phyloP scores from a whole-genome alignment of 1,284 basidiomycete genomes.

The Trichosporon faecale region DNA sequence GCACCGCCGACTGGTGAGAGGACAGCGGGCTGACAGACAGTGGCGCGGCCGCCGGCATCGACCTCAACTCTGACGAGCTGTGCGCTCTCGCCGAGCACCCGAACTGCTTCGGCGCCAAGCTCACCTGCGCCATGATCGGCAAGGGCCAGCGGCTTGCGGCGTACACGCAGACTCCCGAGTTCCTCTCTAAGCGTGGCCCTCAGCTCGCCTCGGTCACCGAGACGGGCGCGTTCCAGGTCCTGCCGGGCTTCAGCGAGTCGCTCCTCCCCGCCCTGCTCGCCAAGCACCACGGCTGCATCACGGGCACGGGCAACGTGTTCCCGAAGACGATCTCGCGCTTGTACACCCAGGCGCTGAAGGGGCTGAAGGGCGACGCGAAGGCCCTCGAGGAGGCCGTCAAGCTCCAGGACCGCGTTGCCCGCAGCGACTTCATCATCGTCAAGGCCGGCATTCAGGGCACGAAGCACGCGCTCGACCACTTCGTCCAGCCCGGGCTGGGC shows the following conservation, averaged over 20 bases:
- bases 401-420: constrained; percentile 66
- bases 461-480: constrained; percentile 65
- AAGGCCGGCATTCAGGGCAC: constrained; percentile 59
- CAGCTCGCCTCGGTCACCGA: constrained; percentile 31
- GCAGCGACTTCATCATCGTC: constrained; percentile 68
- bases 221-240: constrained; percentile 46
- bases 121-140: constrained; percentile 80
- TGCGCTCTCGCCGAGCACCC: constrained; percentile 69
- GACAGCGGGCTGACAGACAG: constrained; percentile 21
- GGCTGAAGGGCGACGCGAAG: constrained; percentile 54
- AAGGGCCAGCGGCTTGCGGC: constrained; percentile 74
- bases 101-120: constrained; percentile 83
- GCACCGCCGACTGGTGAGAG: constrained; percentile 18
- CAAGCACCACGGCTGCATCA: constrained; percentile 64
- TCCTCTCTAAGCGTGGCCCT: constrained; percentile 34
- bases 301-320: constrained; percentile 70
- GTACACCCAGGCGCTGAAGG: constrained; percentile 57
- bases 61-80: constrained; percentile 80
- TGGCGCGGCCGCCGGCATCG: constrained; percentile 69
- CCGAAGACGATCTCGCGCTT: constrained; percentile 69
- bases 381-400: constrained; percentile 65
- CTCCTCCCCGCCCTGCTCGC: constrained; percentile 67
- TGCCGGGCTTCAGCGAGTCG: constrained; percentile 51
- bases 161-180: constrained; percentile 47
- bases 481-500: constrained; percentile 66